Conservation (phyloP, 2,329 filamentous ascomycete genomes). For the Diaporthe sp. region DNA sequence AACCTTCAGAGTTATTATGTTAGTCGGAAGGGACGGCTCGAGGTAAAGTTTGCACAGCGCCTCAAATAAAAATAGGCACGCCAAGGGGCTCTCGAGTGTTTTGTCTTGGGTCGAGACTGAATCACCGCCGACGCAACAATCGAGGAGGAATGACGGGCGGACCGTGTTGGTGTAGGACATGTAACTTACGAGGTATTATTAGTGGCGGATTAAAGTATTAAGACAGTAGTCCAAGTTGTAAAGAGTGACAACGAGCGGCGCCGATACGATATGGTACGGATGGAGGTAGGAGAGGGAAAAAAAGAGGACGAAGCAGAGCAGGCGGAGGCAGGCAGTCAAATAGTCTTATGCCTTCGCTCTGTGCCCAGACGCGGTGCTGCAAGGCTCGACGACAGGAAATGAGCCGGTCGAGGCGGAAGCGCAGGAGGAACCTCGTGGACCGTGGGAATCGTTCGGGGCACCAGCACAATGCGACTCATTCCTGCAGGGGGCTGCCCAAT, state of each 20-base stretch:
- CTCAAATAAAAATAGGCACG: conserved; percentile 23
- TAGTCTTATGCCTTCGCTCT: conserved; percentile 16
- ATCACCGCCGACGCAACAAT: neutral
- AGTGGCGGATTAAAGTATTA: conserved; percentile 28
- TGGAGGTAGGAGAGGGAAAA: conserved; percentile 3
- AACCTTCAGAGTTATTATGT: conserved; percentile 2
- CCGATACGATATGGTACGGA: conserved; percentile 12
- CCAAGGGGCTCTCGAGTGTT: conserved; percentile 4
- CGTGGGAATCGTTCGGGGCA: conserved; percentile 11
- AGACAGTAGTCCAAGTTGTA: conserved; percentile 23
- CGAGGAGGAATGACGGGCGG: conserved; percentile 22
- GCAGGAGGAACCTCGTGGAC: conserved; percentile 30
- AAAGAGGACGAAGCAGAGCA: neutral
- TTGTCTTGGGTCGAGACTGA: conserved; percentile 20
- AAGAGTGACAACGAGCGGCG: conserved; percentile 38
- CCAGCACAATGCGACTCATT: conserved; percentile 26
- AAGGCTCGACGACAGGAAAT: conserved; percentile 22
- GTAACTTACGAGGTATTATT: conserved; percentile 33
- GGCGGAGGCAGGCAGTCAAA: conserved; percentile 34
- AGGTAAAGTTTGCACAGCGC: conserved; percentile 2
- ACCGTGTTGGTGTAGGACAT: neutral
- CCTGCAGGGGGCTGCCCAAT: conserved; percentile 27
- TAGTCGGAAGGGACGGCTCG: neutral
- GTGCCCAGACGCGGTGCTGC: neutral
- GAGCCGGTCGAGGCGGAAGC: conserved; percentile 33